Base-by-base conservation (phyloP, 2,329 filamentous ascomycete genomes). In the Verticillium nubilum region DNA sequence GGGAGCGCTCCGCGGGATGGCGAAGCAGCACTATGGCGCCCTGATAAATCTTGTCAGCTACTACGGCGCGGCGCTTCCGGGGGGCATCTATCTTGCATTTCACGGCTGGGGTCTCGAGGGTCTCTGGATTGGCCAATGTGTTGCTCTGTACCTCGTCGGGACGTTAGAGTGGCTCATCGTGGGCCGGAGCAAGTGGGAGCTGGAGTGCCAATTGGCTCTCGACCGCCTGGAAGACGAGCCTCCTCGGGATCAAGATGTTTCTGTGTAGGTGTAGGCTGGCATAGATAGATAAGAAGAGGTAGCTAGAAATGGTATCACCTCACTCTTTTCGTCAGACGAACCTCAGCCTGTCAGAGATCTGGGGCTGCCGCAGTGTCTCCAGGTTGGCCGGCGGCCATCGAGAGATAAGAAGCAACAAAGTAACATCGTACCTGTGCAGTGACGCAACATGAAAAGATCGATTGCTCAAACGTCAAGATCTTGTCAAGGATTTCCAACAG, bases 81-180 rank as follows among this genome's bases (percentile, higher is more conserved):
- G 87, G n/a, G 91, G 92, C 0, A 90, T 96, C 58, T 95, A 85
- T 74, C 83, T 96, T 29, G 91, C 92, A 1, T 95, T 95, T 67
- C 85, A 95, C 68, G 91, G 91, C 19, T 95, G 91, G 91, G 91
- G 91, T 0, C 76, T 96, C 2, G 80, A 81, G 19, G 92, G 92
- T 0, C 75, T 96, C 17, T 96, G 92, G 92, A 78, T 95, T 33
- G 92, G 91, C 17, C 90, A 94, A 69, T 93, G 90, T 68, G 86
- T 91, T 62, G 90, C 90, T 0, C 73, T 96, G 31, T 96, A 92
- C 69, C 76, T 95, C 25, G 92, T 96, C 0, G 92, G 92, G 2
- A 77, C 81, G 1, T 70, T 90, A 12, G 90, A 96, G 70, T 96
- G 92, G 92, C 74, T 82, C 2, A 88, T 96, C 68, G 90, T 96